Base-by-base conservation (phyloP, 169 alveolate species). In the Eimeria falciformis region DNA sequence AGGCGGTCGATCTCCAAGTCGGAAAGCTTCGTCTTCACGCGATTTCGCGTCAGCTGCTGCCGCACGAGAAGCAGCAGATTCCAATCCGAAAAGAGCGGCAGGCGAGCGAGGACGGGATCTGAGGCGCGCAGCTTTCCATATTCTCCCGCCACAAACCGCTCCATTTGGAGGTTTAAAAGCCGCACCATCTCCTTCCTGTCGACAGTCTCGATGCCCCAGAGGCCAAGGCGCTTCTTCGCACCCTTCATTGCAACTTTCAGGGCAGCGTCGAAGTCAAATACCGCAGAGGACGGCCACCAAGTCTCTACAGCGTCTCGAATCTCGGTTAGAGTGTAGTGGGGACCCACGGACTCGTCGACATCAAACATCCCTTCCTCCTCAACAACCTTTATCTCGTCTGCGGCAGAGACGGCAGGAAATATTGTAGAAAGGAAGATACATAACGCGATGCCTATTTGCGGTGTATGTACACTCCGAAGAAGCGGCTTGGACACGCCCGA, bases 201-300 rank as follows among this genome's bases (percentile, higher is more conserved):
- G n/a, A 73, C 18, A 43, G 84, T 73, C 65, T 73, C 65, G 18
- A 73, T 17, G n/a, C 84, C 84, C 84, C 84, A 73, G 2, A 43
- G 65, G 37, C 84, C 84, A 11, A 69, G 5, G 55, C 46, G 65
- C 65, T 27, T 33, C 65, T 18, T 33, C 6, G 84, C 84, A 4
- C 27, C 18, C 65, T 7, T 2, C 27, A 14, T 2, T 11, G 84
- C 84, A 12, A 21, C 65, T 3, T 33, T 12, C 45, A 73, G 40
- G 5, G 84, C 27, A 18, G 62, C 33, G 27, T 73, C 84, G 55
- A 73, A 73, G 40, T 73, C 84, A 43, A 43, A 73, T 6, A 43
- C 18, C 3, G 84, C 62, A 12, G 65, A 40, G 23, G 56, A 33
- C 27, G 84, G 84, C 84, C 84, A 73, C 84, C 84, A 73, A 14